Base-by-base conservation (phyloP, 2,329 filamentous ascomycete species). In the Huntiella moniliformis region DNA sequence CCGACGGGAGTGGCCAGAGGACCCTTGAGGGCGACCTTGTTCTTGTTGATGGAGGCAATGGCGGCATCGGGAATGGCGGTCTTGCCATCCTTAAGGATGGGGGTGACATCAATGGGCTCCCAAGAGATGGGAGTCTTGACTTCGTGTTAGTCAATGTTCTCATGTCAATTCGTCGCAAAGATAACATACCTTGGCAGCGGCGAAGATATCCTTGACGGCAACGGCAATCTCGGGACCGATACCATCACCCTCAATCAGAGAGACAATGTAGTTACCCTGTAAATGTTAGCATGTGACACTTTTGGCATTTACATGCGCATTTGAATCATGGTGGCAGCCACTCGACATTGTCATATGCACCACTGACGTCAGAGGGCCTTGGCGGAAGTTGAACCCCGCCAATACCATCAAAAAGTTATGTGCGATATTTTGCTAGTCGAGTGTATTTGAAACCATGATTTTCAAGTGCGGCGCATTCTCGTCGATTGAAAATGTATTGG, bases 171-270 rank as follows among this genome's bases (percentile, higher is more conserved):
- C 7, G 35, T 12, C 8, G 4, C 38, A 13, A 32, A 63, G 68
- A 52, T 68, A 32, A 63, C 68, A 52, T 68, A 93, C 88, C 65
- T 92, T 83, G 58, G 91, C 91, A 57, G 91, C 91, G 58, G 78
- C 73, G 70, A 95, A 98, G 67, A 98, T 98, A 65, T 95, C 84
- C 77, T 96, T 98, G 60, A 98, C 87, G 43, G 91, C 92, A 67
- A 94, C 79, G 54, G 91, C 79, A 61, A 98, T 98, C 70, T 98
- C 88, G 53, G 91, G 91, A 51, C 91, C 91, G 63, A 98, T 98
- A 63, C 91, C 91, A 61, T 98, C 92, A 67, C 92, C 91, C 74
- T 98, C 92, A 55, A 98, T 98, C 67, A 98, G 72, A 57, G 84
- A 88, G 59, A 98, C 91, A 49, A 83, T 82, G 74, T 81, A 98